Percentiles rank a stretch among this genome's conserved stretches.
These are phyloP conservation scores for Suillus hirtellus DNA, from an alignment of 768 basidiomycete species.

Conservation along the genomic window DNA sequence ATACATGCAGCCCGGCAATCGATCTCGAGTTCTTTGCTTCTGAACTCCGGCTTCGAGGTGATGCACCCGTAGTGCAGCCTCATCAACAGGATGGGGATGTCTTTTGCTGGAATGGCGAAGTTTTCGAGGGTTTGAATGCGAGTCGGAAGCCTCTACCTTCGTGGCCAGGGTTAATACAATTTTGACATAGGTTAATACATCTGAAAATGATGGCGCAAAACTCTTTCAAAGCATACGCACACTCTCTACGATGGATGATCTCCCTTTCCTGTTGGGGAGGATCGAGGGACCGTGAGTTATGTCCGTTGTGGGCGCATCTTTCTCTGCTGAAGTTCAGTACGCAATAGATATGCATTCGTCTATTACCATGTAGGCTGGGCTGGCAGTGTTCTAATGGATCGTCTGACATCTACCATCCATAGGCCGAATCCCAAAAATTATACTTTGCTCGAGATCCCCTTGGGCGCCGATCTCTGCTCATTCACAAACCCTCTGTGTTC, in stretches of 20 bases:
- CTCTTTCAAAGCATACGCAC: slow-evolving; percentile 38
- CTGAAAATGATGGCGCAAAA: slow-evolving; percentile 75
- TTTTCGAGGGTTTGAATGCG: slow-evolving; percentile 83
- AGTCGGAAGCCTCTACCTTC: slow-evolving; percentile 17
- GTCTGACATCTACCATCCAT: slow-evolving; percentile 10
- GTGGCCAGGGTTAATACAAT: slow-evolving; percentile 12
- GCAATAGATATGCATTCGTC: slow-evolving; percentile 71
- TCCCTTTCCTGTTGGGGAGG: slow-evolving; percentile 52
- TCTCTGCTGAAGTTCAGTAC: slow-evolving; percentile 8
- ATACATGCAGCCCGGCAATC: slow-evolving; percentile 14
- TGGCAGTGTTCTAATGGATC: not conserved
- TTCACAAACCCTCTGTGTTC: slow-evolving; percentile 54
- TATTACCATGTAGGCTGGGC: slow-evolving; percentile 66
- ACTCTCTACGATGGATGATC: slow-evolving; percentile 33
- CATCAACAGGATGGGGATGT: slow-evolving; percentile 58
- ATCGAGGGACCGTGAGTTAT: slow-evolving; percentile 81
- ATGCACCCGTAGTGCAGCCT: slow-evolving; percentile 60
- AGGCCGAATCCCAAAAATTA: slow-evolving; percentile 49
- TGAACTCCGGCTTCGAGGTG: slow-evolving; percentile 73
- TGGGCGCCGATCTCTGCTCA: slow-evolving; percentile 81
- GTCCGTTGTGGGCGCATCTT: not conserved
- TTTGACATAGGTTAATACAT: slow-evolving; percentile 44
- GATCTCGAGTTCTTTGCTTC: slow-evolving; percentile 67
- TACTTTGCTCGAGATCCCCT: slow-evolving; percentile 84
- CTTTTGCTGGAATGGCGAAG: slow-evolving; percentile 89